Evolutionary conservation across 495 filamentous ascomycete genomes (phyloP), one percentile per base, ranked within the genome.

Genomic region (Amphirosellinia nigrospora): DNA sequence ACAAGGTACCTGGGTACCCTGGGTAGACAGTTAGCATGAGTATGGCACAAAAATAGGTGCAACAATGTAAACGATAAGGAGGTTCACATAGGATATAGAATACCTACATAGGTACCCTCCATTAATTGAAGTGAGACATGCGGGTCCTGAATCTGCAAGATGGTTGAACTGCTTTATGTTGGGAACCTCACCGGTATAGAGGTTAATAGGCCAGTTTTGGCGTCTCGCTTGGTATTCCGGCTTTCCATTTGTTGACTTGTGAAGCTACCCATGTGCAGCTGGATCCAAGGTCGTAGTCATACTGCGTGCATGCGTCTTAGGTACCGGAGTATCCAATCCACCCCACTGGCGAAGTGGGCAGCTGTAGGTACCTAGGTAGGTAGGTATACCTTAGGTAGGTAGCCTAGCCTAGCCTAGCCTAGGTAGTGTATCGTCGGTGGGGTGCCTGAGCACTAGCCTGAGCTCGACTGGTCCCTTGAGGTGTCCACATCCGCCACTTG

Each of bases 121-220:
- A n/a, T n/a, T n/a, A n/a, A n/a, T 23, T 36, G 38, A 16, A 62
- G 32, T 60, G 28, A 60, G 30, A 50, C 38, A 34, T 68, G 66
- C 26, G 66, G 55, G 55, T 60, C 66, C 39, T 58, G 43, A 68
- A 64, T 64, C 55, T 46, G 66, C 55, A 68, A 60, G 66, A 58
- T 68, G 53, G 65, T 46, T 59, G 61, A 50, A 64, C 61, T 43
- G 43, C 61, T 48, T 64, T 21, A 45, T 26, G 15, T 13, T 32
- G 36, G 30, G 38, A 30, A 62, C 48, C 52, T 66, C 43, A 16
- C 53, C 43, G 53, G 66, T 38, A 60, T 36, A 39, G 41, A 48
- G 34, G 30, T 4, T 68, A 55, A 68, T 58, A 67, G 65, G 52
- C 34, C 39, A 43, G 48, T 67, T 32, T 23, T 10, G 15, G 43